Conservation (phyloP, 768 basidiomycete species). For the Coprinopsis strossmayeri region DNA sequence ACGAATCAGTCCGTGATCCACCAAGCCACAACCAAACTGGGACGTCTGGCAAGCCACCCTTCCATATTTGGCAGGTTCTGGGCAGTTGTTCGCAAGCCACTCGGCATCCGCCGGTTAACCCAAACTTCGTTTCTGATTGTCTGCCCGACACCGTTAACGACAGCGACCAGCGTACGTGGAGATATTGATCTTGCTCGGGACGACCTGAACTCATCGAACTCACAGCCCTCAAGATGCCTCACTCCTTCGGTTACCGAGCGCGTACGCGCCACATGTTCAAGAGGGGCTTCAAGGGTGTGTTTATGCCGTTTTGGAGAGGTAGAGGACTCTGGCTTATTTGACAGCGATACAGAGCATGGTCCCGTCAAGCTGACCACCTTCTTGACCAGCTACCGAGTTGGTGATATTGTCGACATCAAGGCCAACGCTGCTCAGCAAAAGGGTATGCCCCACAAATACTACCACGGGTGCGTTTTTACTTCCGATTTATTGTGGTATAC, state of each 20-base stretch:
- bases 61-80: slow-evolving; percentile 41
- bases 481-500: slow-evolving; percentile 5
- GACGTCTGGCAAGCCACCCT: slow-evolving; percentile 18
- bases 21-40: slow-evolving; percentile 33
- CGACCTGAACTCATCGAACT: background rate
- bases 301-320: slow-evolving; percentile 8
- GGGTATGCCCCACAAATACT: slow-evolving; percentile 99
- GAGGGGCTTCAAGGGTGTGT: slow-evolving; percentile 93
- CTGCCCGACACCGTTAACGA: slow-evolving; percentile 33
- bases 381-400: slow-evolving; percentile 88
- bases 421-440: slow-evolving; percentile 99
- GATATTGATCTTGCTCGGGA: background rate
- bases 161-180: slow-evolving; percentile 45
- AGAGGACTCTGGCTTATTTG: slow-evolving; percentile 11
- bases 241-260: slow-evolving; percentile 99
- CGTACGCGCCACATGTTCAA: slow-evolving; percentile 99
- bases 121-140: slow-evolving; percentile 17
- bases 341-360: slow-evolving; percentile 67
- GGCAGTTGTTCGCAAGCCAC: slow-evolving; percentile 60
- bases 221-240: slow-evolving; percentile 84
- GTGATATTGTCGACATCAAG: slow-evolving; percentile 99
- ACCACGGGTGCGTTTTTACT: slow-evolving; percentile 78
- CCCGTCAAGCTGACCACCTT: slow-evolving; percentile 87
- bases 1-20: slow-evolving; percentile 9
- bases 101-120: slow-evolving; percentile 46